Conservation (phyloP, 2,329 filamentous ascomycete genomes). For the Amphichorda felina region DNA sequence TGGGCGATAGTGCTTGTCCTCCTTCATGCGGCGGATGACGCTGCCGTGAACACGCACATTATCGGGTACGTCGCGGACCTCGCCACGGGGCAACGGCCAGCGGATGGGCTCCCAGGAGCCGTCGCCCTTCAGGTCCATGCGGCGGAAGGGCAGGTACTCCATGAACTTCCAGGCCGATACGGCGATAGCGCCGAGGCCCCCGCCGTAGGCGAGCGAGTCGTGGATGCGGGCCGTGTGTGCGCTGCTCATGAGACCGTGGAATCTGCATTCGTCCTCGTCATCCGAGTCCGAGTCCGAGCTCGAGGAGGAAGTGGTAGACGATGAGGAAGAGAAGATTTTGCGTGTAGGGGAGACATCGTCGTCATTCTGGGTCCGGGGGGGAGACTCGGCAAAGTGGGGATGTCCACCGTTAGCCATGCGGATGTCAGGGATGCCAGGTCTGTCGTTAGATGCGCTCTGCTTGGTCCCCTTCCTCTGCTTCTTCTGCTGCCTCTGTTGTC, state of each 20-base stretch:
- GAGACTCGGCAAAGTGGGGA: conserved; percentile 1
- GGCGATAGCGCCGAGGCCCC: conserved; percentile 40
- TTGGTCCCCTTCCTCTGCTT: conserved; percentile 3
- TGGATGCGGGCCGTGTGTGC: conserved; percentile 49
- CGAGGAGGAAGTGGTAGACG: conserved; percentile 5
- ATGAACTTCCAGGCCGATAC: conserved; percentile 64
- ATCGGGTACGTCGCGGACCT: conserved; percentile 64
- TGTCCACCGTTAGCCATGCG: conserved; percentile 10
- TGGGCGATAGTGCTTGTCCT: conserved; percentile 53
- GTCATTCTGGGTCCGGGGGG: no score
- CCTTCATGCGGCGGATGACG: conserved; percentile 59
- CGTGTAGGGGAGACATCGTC: no score
- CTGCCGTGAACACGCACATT: conserved; percentile 61
- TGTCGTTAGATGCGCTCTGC: no score
- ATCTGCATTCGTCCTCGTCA: conserved; percentile 20
- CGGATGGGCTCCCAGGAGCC: conserved; percentile 70
- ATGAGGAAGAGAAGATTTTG: background rate
- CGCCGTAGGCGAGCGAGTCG: conserved; percentile 56
- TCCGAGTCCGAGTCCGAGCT: conserved; percentile 7
- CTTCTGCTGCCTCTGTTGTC: conserved; percentile 4
- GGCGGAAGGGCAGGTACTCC: conserved; percentile 71
- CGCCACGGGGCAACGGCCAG: conserved; percentile 69
- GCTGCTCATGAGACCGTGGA: conserved; percentile 45
- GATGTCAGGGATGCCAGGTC: conserved; percentile 16
- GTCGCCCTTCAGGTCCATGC: conserved; percentile 65